phyloP scores from a whole-genome alignment of 176 grass and related monocot genomes.

The Musa troglodytarum region DNA sequence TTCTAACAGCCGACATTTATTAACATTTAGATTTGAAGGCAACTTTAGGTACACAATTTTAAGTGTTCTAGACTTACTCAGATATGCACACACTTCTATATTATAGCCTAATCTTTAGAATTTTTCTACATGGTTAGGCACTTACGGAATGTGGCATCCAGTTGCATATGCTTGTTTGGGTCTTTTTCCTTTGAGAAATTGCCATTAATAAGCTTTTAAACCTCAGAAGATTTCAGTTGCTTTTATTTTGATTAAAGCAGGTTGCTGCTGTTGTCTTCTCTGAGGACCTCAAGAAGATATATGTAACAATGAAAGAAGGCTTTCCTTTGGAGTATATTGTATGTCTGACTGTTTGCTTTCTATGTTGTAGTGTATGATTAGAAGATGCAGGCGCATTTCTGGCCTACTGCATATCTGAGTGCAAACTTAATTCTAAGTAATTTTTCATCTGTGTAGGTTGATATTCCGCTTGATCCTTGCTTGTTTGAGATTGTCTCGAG shows the following conservation, averaged over 20 bases:
- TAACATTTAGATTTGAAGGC: not conserved
- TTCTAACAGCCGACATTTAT: not conserved
- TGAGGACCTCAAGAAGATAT: constrained; percentile 30
- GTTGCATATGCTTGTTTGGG: not conserved
- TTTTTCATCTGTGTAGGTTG: constrained; percentile 18
- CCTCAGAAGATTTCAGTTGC: not conserved
- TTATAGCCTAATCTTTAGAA: not conserved
- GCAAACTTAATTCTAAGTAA: constrained; percentile 9
- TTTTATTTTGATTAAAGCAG: constrained; percentile 3
- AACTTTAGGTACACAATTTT: not conserved
- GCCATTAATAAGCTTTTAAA: not conserved
- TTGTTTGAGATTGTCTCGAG: constrained; percentile 28
- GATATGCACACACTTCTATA: not conserved
- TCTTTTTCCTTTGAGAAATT: not conserved
- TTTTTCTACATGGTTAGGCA: not conserved
- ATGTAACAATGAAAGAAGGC: constrained; percentile 40
- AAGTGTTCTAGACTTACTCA: not conserved
- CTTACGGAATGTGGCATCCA: not conserved
- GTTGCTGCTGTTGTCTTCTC: constrained; percentile 28
- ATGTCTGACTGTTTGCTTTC: constrained; percentile 11
- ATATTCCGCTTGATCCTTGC: constrained; percentile 24
- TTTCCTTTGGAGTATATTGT: constrained; percentile 34
- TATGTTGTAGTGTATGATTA: not conserved
- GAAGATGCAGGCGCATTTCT: not conserved
- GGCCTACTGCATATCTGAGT: not conserved